A percentile compares a stretch with the other conserved stretches of the same genome.
These are phyloP conservation scores for Mycotypha africana DNA, from an alignment of 371 early-diverging fungal species.

Conservation along the genomic window DNA sequence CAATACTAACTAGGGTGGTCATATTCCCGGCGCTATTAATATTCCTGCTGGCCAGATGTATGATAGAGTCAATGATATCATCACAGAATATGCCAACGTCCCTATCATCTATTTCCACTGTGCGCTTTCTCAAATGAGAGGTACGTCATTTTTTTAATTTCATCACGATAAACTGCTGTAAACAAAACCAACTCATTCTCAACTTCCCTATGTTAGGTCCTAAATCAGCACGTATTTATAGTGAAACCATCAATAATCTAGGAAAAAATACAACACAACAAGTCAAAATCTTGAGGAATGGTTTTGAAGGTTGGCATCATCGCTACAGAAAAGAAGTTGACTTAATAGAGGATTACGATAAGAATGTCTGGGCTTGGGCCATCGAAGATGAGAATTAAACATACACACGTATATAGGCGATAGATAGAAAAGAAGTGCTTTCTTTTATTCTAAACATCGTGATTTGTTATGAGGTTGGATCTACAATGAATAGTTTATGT, in stretches of 20 bases:
- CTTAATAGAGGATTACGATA: conserved; percentile 62
- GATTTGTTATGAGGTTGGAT: too few relatives aligned
- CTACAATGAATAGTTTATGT: too few relatives aligned
- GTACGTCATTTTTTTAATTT: conserved; percentile 7
- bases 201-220: conserved; percentile 44
- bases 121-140: conserved; percentile 77
- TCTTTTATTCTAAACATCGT: too few relatives aligned
- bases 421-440: conserved; percentile 2
- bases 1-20: conserved; percentile 55
- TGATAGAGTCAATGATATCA: conserved; percentile 39
- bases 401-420: too few relatives aligned
- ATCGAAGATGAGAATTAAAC: too few relatives aligned
- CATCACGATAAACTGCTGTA: too few relatives aligned
- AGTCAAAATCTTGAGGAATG: conserved; percentile 65
- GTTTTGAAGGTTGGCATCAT: conserved; percentile 69
- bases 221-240: conserved; percentile 74
- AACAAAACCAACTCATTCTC: too few relatives aligned
- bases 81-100: conserved; percentile 50
- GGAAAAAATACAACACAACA: conserved; percentile 26
- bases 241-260: conserved; percentile 42
- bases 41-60: conserved; percentile 63
- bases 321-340: conserved; percentile 45
- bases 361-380: conserved; percentile 44
- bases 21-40: conserved; percentile 75
- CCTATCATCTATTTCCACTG: conserved; percentile 81